Percentiles rank a stretch among this genome's conserved stretches.
Evolutionary conservation across 306 rosid species (phyloP).

Genomic region (Rubus idaeus): DNA sequence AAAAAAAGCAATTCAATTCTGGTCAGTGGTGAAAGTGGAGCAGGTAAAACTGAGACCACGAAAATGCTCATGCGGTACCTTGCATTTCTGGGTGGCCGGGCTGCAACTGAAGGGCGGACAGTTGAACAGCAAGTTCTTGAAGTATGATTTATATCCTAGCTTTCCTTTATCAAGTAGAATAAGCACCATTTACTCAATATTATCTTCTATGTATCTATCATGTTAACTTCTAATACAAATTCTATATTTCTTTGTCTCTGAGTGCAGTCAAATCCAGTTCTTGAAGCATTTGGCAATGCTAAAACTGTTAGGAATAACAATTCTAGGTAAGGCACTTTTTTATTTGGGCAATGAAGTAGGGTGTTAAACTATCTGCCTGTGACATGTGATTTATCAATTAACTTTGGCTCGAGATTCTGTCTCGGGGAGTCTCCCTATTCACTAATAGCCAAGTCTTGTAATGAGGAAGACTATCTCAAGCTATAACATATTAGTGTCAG

Average conservation of each 20-base stretch:
- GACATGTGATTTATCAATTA: not conserved
- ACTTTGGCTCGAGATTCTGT: conserved; percentile 22
- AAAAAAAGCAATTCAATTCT: conserved; percentile 94
- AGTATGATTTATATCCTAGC: conserved; percentile 46
- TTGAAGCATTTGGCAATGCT: conserved; percentile 99
- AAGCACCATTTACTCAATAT: conserved; percentile 12
- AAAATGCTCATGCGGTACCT: conserved; percentile 99
- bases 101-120: conserved; percentile 93
- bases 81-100: conserved; percentile 94
- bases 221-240: not conserved
- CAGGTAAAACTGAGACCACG: conserved; percentile 99
- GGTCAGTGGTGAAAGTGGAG: conserved; percentile 99
- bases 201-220: not conserved
- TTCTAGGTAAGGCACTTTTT: conserved; percentile 68
- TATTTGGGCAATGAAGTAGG: conserved; percentile 27
- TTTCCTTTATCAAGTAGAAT: conserved; percentile 21
- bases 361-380: conserved; percentile 21
- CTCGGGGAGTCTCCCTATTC: not conserved
- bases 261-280: conserved; percentile 97
- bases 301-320: conserved; percentile 97
- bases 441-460: not conserved
- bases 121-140: conserved; percentile 99
- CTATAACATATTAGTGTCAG: not conserved
- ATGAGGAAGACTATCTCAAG: not conserved
- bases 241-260: conserved; percentile 25